These are phyloP conservation scores for Volvox africanus DNA, from an alignment of 139 green algal genomes.

Conservation along the genomic window DNA sequence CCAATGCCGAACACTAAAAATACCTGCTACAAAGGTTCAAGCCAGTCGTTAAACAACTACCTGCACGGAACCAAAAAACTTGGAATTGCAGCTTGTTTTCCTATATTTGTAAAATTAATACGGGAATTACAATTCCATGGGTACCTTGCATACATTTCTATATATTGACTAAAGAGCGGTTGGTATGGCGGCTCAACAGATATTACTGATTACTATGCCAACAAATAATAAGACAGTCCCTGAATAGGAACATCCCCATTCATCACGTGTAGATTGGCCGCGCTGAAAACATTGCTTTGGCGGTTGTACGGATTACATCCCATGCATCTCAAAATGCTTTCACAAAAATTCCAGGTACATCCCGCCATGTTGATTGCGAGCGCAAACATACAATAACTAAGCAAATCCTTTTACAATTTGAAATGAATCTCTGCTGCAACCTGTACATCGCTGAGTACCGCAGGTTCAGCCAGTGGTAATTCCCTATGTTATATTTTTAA, in stretches of 20 bases:
- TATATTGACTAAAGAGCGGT: background rate
- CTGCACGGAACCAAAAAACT: background rate
- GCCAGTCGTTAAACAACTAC: background rate
- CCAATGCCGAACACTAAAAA: too few species aligned
- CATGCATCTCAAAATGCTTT: too few species aligned
- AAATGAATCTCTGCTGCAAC: background rate
- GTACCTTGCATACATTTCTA: background rate
- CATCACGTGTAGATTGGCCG: too few species aligned
- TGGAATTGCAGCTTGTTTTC: background rate
- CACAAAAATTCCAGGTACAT: too few species aligned
- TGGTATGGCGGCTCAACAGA: background rate
- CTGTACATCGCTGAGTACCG: too few species aligned
- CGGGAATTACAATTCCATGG: background rate
- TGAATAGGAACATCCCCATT: too few species aligned
- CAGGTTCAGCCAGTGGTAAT: too few species aligned
- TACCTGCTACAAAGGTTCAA: too few species aligned
- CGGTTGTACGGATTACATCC: too few species aligned
- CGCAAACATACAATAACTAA: background rate
- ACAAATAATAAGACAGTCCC: background rate
- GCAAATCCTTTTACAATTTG: background rate
- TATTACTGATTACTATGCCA: background rate
- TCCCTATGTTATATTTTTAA: too few species aligned
- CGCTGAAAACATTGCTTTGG: too few species aligned
- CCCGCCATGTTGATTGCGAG: background rate
- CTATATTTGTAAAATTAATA: background rate